Conservation (phyloP, 345 rosid species). For the Erucastrum elatum region DNA sequence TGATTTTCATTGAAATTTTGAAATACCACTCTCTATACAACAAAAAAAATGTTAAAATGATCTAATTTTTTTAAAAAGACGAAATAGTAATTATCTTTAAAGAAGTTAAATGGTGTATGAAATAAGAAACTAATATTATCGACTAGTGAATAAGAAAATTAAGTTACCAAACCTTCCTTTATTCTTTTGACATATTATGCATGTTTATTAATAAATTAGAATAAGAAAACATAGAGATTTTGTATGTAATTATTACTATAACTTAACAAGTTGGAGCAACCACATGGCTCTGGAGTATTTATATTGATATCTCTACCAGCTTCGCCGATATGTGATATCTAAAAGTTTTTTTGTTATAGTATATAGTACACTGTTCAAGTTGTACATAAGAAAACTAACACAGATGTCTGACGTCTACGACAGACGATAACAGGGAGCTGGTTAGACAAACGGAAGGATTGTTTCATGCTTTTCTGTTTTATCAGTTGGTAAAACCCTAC, state of each 20-base stretch:
- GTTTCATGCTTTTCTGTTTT: neutral
- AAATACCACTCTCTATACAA: too few relatives aligned
- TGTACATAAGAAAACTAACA: neutral
- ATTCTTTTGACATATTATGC: neutral
- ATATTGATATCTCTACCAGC: slow-evolving; percentile 23
- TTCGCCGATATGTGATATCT: slow-evolving; percentile 15
- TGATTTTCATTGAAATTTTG: too few relatives aligned
- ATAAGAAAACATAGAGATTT: neutral
- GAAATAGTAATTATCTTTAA: too few relatives aligned
- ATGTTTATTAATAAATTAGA: neutral
- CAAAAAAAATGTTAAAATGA: too few relatives aligned
- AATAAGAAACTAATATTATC: neutral
- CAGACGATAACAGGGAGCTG: neutral
- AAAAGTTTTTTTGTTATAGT: neutral
- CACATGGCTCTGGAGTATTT: slow-evolving; percentile 8
- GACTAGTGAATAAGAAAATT: neutral
- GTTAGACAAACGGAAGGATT: neutral
- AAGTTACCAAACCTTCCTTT: neutral
- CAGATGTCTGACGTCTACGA: neutral
- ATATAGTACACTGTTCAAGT: neutral
- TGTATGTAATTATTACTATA: neutral
- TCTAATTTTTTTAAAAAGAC: too few relatives aligned
- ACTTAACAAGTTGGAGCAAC: slow-evolving; percentile 26
- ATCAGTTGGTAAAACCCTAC: neutral
- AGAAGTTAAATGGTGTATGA: neutral